Evolutionary conservation across 176 grass and related monocot genomes (phyloP).

Genomic region (Pharus latifolius): DNA sequence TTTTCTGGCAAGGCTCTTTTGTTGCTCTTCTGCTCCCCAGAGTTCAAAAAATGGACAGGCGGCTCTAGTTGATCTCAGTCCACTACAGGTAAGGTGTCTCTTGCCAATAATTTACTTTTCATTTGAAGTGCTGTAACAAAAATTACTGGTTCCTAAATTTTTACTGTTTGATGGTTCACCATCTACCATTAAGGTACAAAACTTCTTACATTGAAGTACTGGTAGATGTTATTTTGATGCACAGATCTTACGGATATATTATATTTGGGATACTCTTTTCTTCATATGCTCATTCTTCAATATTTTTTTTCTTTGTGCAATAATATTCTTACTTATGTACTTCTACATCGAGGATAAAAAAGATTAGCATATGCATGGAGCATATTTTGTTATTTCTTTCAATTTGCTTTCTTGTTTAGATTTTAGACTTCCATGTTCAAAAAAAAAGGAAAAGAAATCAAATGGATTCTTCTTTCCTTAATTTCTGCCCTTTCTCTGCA

Average conservation of each 20-base stretch:
- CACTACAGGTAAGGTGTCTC: slow-evolving; percentile 31
- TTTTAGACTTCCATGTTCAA: background rate
- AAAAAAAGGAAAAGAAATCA: background rate
- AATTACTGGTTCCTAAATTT: background rate
- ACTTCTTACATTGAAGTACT: background rate
- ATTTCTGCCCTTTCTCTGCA: background rate
- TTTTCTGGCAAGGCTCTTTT: slow-evolving; percentile 34
- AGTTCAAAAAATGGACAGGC: slow-evolving; percentile 24
- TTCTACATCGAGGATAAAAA: background rate
- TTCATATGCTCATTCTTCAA: background rate
- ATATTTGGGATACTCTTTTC: background rate
- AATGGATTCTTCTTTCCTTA: background rate
- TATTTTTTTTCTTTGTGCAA: background rate
- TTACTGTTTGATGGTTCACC: background rate
- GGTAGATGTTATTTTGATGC: background rate
- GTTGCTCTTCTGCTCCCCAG: slow-evolving; percentile 13
- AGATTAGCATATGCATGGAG: background rate
- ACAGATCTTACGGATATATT: background rate
- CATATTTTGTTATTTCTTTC: background rate
- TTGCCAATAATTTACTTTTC: background rate
- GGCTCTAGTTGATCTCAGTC: slow-evolving; percentile 33
- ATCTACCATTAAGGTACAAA: background rate
- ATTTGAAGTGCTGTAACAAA: background rate
- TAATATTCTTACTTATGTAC: background rate
- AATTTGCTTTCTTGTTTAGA: background rate